Conservation (phyloP, 176 grass and related monocot species). For the Calamus simplicifolius region DNA sequence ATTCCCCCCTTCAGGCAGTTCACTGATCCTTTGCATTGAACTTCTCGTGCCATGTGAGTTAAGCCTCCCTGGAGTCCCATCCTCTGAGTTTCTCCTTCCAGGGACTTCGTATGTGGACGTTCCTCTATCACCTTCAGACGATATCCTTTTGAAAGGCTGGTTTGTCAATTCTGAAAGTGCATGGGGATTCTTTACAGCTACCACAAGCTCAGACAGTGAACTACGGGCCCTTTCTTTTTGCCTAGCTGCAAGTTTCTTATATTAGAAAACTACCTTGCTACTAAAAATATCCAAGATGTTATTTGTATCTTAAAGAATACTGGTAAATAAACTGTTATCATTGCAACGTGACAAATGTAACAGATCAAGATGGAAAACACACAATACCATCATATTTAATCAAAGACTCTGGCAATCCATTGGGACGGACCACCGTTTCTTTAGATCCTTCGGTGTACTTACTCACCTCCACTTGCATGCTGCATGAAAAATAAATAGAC, state of each 20-base stretch:
- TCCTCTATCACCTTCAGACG: constrained; percentile 44
- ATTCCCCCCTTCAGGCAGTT: constrained; percentile 50
- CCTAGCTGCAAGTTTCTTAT: constrained; percentile 37
- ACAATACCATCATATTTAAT: constrained; percentile 84
- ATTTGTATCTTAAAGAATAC: no score
- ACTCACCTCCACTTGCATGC: constrained; percentile 99
- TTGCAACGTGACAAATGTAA: not conserved
- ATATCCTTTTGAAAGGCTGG: constrained; percentile 48
- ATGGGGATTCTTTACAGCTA: constrained; percentile 61
- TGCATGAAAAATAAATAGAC: constrained; percentile 20
- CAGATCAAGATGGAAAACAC: not conserved
- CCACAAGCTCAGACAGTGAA: constrained; percentile 70
- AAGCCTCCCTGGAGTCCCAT: constrained; percentile 22
- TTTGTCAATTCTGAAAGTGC: constrained; percentile 53
- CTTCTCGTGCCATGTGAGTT: constrained; percentile 42
- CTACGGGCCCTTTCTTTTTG: constrained; percentile 76
- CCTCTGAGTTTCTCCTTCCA: constrained; percentile 51
- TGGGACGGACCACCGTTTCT: constrained; percentile 64
- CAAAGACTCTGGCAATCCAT: constrained; percentile 83
- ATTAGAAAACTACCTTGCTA: not conserved
- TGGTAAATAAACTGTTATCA: no score
- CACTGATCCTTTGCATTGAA: constrained; percentile 72
- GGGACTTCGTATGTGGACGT: constrained; percentile 2
- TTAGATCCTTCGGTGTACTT: constrained; percentile 89
- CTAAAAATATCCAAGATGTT: no score